Conservation (phyloP, 2,329 filamentous ascomycete genomes). For the Aspergillus chevalieri region DNA sequence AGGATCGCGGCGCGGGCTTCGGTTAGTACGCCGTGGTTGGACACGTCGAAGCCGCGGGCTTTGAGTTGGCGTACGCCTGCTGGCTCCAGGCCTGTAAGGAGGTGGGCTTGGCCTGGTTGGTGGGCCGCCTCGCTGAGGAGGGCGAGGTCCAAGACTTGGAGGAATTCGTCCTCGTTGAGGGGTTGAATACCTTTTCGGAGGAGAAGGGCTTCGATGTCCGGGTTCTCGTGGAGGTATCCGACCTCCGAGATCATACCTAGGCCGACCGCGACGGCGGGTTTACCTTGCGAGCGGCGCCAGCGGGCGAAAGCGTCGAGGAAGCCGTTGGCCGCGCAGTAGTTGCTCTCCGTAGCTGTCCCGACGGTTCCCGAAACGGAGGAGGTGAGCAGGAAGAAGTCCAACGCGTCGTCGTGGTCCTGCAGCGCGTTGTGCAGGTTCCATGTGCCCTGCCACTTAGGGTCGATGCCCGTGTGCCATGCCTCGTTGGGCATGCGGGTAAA, state of each 20-base stretch:
- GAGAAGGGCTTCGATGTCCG: slow-evolving; percentile 31
- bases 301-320: slow-evolving; percentile 32
- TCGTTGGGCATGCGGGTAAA: neutral
- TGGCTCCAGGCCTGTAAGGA: neutral
- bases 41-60: neutral
- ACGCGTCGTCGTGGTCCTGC: neutral
- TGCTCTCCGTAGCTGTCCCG: slow-evolving; percentile 1
- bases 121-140: neutral
- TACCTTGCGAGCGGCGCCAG: slow-evolving; percentile 19
- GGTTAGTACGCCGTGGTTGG: neutral
- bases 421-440: slow-evolving; percentile 4
- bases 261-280: slow-evolving; percentile 24
- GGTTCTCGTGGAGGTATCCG: slow-evolving; percentile 32
- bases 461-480: neutral
- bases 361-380: neutral
- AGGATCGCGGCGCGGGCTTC: neutral
- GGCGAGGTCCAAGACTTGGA: slow-evolving; percentile 17
- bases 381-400: neutral
- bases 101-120: neutral
- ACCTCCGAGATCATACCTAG: slow-evolving; percentile 35
- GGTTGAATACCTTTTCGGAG: slow-evolving; percentile 31
- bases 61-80: neutral
- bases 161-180: slow-evolving; percentile 27
- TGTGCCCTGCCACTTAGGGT: neutral
- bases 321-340: slow-evolving; percentile 4